Conservation (phyloP, 306 rosid genomes). For the Sicyos baderoa region DNA sequence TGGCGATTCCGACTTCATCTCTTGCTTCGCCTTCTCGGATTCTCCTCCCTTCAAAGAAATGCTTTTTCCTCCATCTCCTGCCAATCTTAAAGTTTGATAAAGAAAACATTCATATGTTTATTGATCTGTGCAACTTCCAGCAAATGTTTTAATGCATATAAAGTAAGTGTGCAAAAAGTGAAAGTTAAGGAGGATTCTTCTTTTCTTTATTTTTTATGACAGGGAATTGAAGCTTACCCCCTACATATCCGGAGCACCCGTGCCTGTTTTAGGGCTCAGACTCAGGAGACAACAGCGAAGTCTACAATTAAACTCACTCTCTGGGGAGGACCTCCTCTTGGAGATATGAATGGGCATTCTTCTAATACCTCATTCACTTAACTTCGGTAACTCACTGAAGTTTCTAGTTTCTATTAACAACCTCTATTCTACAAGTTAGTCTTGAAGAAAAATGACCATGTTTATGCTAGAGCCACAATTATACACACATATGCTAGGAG, state of each 20-base stretch:
- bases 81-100: conserved; percentile 32
- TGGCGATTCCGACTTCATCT: not conserved
- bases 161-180: not conserved
- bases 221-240: no score
- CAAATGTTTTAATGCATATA: not conserved
- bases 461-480: not conserved
- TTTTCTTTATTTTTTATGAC: no score
- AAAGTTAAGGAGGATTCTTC: not conserved
- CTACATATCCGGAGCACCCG: no score
- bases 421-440: not conserved
- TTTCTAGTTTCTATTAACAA: not conserved
- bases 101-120: not conserved
- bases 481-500: no score
- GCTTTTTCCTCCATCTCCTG: conserved; percentile 37
- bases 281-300: no score
- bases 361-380: not conserved
- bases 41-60: conserved; percentile 22
- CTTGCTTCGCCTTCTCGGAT: conserved; percentile 22
- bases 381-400: not conserved
- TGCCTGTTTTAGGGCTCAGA: no score
- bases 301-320: no score
- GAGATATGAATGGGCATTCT: not conserved
- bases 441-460: not conserved
- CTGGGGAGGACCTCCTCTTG: no score
- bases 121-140: not conserved